These are phyloP conservation scores for Ceratocystis cacaofunesta DNA, from an alignment of 2,329 filamentous ascomycete species.

Conservation along the genomic window DNA sequence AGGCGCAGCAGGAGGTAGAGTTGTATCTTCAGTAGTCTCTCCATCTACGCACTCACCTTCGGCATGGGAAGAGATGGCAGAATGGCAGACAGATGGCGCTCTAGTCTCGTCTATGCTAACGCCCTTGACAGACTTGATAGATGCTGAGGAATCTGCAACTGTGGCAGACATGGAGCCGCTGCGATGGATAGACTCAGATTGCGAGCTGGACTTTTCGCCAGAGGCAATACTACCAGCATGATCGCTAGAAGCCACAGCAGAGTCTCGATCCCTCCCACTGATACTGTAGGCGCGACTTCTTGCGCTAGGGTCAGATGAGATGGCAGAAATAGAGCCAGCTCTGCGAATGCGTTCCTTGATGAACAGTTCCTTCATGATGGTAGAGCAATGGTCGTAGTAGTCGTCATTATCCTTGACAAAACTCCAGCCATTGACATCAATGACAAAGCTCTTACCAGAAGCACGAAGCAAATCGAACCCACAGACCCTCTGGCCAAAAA, in stretches of 20 bases:
- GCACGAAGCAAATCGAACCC: conserved; percentile 89
- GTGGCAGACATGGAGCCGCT: conserved; percentile 2
- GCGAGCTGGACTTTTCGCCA: neutral
- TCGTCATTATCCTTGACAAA: conserved; percentile 99
- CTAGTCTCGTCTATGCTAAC: conserved; percentile 17
- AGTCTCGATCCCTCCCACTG: neutral
- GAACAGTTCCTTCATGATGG: conserved; percentile 77
- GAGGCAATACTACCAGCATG: neutral
- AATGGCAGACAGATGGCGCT: conserved; percentile 28
- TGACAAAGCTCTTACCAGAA: conserved; percentile 83
- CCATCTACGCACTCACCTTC: conserved; percentile 18
- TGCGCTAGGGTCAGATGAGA: conserved; percentile 25
- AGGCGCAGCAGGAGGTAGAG: conserved; percentile 40
- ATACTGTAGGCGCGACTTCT: neutral
- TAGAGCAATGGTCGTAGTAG: conserved; percentile 85
- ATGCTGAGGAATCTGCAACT: conserved; percentile 9
- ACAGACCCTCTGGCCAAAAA: conserved; percentile 89
- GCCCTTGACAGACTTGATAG: conserved; percentile 9
- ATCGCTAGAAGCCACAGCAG: neutral
- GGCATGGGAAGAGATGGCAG: conserved; percentile 25
- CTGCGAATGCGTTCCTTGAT: conserved; percentile 52
- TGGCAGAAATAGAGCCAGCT: conserved; percentile 43
- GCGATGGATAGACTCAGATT: conserved; percentile 1
- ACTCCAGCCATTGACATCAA: conserved; percentile 98
- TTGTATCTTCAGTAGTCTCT: neutral